These are phyloP conservation scores for Helianthus tuberosus DNA, from an alignment of 129 eudicot genomes.

Conservation along the genomic window DNA sequence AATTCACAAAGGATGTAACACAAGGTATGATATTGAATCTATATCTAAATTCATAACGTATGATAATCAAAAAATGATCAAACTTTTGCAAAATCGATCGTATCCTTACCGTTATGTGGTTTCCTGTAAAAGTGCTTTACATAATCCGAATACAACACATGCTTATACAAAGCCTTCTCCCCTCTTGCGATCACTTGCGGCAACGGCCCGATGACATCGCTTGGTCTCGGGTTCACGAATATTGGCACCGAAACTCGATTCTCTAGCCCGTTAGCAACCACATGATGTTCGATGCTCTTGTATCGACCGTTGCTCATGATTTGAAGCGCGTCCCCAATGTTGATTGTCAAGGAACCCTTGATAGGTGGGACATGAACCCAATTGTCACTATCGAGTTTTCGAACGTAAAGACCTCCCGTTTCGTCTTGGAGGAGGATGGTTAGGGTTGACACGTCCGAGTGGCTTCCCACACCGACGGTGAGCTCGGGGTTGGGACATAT, in stretches of 20 bases:
- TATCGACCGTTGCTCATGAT: constrained; percentile 56
- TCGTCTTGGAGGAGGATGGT: constrained; percentile 50
- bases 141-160: constrained; percentile 55
- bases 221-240: constrained; percentile 51
- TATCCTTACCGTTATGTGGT: constrained; percentile 56
- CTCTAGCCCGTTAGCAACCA: constrained; percentile 40
- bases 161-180: constrained; percentile 45
- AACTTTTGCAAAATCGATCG: constrained; percentile 43
- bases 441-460: constrained; percentile 54
- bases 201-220: constrained; percentile 44
- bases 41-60: neutral
- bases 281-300: constrained; percentile 57
- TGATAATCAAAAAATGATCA: neutral
- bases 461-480: constrained; percentile 59
- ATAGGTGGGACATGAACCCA: constrained; percentile 58
- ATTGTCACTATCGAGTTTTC: constrained; percentile 32
- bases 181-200: constrained; percentile 27
- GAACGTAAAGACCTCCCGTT: constrained; percentile 48
- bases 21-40: too few species aligned
- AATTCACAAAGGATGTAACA: too few species aligned
- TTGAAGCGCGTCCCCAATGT: constrained; percentile 56
- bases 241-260: constrained; percentile 51
- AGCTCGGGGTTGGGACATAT: constrained; percentile 54
- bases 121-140: constrained; percentile 47
- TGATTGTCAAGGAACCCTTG: constrained; percentile 45